These are phyloP conservation scores for Leucocoprinus sp. DNA, from an alignment of 768 basidiomycete species.

Conservation along the genomic window DNA sequence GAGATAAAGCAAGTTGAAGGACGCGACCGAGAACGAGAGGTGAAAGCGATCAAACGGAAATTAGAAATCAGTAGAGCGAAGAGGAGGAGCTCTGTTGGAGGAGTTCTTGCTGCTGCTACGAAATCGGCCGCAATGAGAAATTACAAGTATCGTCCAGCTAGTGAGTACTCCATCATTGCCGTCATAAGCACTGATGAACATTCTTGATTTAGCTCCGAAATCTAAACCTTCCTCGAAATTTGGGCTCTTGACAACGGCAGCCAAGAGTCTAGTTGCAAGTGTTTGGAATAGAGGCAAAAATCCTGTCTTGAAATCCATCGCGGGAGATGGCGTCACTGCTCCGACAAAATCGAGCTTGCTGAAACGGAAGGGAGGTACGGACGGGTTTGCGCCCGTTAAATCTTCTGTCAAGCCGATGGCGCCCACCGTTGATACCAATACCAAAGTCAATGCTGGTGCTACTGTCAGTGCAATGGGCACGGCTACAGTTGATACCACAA, in stretches of 20 bases:
- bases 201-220: constrained; percentile 24
- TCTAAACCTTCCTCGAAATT: constrained; percentile 44
- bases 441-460: no score
- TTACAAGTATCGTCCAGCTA: constrained; percentile 26
- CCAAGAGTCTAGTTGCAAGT: constrained; percentile 63
- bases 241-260: constrained; percentile 65
- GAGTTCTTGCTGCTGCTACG: constrained; percentile 29
- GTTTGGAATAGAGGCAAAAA: constrained; percentile 61
- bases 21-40: constrained; percentile 46
- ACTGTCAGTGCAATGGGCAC: background rate
- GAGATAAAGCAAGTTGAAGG: constrained; percentile 24
- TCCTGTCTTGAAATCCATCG: constrained; percentile 15
- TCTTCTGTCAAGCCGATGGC: background rate
- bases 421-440: no score
- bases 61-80: constrained; percentile 60
- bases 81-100: constrained; percentile 60
- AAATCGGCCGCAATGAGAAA: constrained; percentile 22
- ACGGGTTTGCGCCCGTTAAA: background rate
- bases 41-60: constrained; percentile 53
- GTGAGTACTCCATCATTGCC: constrained; percentile 11
- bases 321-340: background rate
- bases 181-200: no score
- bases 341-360: constrained; percentile 1
- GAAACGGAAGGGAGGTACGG: constrained; percentile 7
- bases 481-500: background rate